Base-by-base conservation (phyloP, 163 green algal species). In the Scenedesmus sp. region DNA sequence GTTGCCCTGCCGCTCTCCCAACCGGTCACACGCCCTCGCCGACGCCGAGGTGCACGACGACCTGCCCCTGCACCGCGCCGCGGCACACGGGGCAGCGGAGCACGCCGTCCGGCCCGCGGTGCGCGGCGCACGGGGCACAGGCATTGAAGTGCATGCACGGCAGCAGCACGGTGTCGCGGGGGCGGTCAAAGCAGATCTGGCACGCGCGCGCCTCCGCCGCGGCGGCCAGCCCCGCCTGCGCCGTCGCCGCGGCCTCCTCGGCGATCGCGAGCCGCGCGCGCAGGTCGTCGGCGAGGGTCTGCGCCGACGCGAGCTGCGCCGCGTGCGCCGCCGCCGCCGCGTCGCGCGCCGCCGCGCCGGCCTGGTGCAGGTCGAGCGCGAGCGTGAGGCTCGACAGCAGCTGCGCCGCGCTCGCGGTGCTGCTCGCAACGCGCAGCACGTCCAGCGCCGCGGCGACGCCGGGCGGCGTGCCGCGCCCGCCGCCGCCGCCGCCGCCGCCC, bases 21-120 rank as follows among this genome's bases (percentile, higher is more conserved):
- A n/a, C n/a, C n/a, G n/a, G n/a, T n/a, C n/a, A n/a, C n/a, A n/a
- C n/a, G n/a, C n/a, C n/a, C n/a, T n/a, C n/a, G n/a, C n/a, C n/a
- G n/a, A n/a, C n/a, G n/a, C n/a, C n/a, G 29, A 83, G 24, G 39
- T 83, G 75, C 64, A 83, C 75, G 54, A 83, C 63, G 2, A 83
- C 56, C 50, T 77, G 75, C 75, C 75, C 3, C 45, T 75, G 9
- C 62, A 42, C 9, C 53, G 29, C 7, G 9, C n/a, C 56, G 17
- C 75, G 54, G 45, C 75, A 83, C 2, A 71, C 75, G 15, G 65
- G 64, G 34, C 75, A 83, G 42, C 64, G 70, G 64, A 57, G 28
- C 53, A 31, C 64, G n/a, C 47, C 72, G 14, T 4, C 69, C 26
- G 64, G 26, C 24, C 31, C 62, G 7, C 51, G 29, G 28, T 76